Evolutionary conservation across 129 eudicot genomes (phyloP), one percentile per base, ranked within the genome.

Genomic region (Lactuca sativa): DNA sequence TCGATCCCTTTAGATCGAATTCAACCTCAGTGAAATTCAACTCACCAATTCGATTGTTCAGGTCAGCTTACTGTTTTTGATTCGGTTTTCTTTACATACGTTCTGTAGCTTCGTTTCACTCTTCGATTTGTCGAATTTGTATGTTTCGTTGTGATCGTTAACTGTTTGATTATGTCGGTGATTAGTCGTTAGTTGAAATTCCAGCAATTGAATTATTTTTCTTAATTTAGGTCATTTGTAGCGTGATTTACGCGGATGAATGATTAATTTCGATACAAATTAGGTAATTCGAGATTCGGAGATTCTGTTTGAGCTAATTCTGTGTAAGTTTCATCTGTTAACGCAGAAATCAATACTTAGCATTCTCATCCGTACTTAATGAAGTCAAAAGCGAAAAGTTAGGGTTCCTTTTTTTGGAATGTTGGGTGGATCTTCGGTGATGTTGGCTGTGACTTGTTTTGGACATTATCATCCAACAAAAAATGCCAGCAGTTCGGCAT

Each of bases 401-500:
- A 43, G 49, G 49, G 49, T 9, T 43, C 49, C 49, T 43, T 8
- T 43, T 43, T 43, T 9, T 43, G 49, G 49, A 43, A 43, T 12
- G 49, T 43, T 43, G 3, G 49, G 49, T 43, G 13, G 7, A 43
- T 43, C 13, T 43, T 9, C 49, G 49, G 49, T 43, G 49, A 43
- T 30, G 18, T 51, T 40, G 70, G 18, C 48, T 48, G 21, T 72
- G 67, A 73, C 36, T 18, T 49, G 56, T 74, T 66, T 59, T 54
- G 41, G 38, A 47, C 75, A 44, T 78, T 47, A 17, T 16, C 65
- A 62, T 65, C 13, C 37, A 40, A 57, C 74, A 43, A 77, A 85
- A 72, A 76, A 91, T 88, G 95, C 85, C 90, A 4, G 77, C 69
- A 5, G 77, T 74, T 73, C 76, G 79, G 83, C 89, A 81, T 69